Percentiles rank a stretch among this genome's conserved stretches.
These are phyloP conservation scores for Candida tetrigidarum DNA, from an alignment of 1,139 yeast species.

Conservation along the genomic window DNA sequence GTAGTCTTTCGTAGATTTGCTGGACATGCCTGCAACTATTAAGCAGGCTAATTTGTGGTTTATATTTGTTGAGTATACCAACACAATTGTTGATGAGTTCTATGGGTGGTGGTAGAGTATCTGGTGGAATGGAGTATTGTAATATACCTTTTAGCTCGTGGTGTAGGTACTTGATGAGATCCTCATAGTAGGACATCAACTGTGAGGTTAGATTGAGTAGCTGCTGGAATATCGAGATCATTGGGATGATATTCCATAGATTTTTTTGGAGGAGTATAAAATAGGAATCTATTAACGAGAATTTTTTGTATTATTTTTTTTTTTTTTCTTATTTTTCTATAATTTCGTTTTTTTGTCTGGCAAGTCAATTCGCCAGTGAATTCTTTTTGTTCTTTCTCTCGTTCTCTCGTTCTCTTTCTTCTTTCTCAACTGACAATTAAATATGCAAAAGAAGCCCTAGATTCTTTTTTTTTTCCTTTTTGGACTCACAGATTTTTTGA, in stretches of 20 bases:
- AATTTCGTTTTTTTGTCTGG: no score
- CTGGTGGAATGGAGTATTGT: background rate
- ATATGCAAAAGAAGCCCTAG: no score
- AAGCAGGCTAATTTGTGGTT: background rate
- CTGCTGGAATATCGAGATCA: conserved; percentile 2
- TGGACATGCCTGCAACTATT: background rate
- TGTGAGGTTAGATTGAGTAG: background rate
- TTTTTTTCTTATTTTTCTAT: background rate
- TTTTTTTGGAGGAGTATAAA: background rate
- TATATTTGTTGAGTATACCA: conserved; percentile 1
- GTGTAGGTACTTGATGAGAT: background rate
- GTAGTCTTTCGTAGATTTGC: background rate
- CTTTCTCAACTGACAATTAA: no score
- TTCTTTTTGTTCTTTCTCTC: no score
- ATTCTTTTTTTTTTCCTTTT: no score
- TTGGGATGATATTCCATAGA: conserved; percentile 3
- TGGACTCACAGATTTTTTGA: no score
- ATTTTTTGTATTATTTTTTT: background rate
- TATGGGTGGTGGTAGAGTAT: background rate
- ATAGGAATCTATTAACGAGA: conserved; percentile 5
- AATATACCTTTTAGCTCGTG: background rate
- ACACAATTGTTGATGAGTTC: background rate
- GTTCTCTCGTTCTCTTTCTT: no score
- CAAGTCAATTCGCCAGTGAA: no score
- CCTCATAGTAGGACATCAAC: conserved; percentile 2